Evolutionary conservation across 345 rosid genomes (phyloP), one percentile per base, ranked within the genome.

Genomic region (Euphorbia peplus): DNA sequence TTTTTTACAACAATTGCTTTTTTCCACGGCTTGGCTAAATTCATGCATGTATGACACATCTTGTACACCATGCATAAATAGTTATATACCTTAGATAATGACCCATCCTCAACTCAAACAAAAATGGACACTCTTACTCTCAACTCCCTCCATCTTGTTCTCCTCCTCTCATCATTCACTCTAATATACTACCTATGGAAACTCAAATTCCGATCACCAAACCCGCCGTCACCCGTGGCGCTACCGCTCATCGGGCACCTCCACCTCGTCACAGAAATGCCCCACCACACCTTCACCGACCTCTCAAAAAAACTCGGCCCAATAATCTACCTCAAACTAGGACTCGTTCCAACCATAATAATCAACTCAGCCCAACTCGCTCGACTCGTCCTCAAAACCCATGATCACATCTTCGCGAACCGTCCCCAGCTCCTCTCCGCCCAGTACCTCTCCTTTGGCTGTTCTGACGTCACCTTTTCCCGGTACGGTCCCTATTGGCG

Each of bases 171-270:
- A 0, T 0, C 51, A 10, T 9, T 21, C 47, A 51, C 59, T 15
- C 16, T 19, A 16, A 29, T 51, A 12, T 66, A 51, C 15, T 30
- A 30, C 39, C 26, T 22, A 66, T 51, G 69, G 59, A 66, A 66
- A 50, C 15, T 29, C 55, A 64, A 26, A 16, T 21, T 2, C 26
- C 39, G 29, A 2, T 22, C 42, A 4, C n/a, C 16, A 1, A 25
- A 13, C 7, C 81, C 60, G 10, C 77, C 85, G 11, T 76, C 80
- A 0, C 84, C 81, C 1, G 69, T 29, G 6, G 21, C 48, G 19
- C 81, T 83, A 8, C 81, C 83, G 8, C 22, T 83, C 4, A 69
- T 81, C 41, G 83, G 83, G 19, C 81, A 83, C 78, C 87, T 81
- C 52, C 86, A 83, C 66, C 82, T 75, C 76, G 70, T 83, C 55